Conservation (phyloP, 164 flowering plant species). For the Euptelea pleiosperma region DNA sequence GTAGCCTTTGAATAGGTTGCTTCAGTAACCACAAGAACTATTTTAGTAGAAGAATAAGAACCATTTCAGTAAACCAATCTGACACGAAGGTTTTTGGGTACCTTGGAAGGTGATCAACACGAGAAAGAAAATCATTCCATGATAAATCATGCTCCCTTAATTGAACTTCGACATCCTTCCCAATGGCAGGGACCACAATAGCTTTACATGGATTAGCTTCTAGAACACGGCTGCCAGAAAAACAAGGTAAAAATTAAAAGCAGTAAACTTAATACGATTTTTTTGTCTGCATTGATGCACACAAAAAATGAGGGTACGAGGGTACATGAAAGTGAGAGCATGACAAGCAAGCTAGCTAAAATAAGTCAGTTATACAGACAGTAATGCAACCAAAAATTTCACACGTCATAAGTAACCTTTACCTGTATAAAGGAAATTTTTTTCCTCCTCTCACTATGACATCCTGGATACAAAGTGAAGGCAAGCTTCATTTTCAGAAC, state of each 20-base stretch:
- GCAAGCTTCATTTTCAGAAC: slow-evolving; percentile 7
- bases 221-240: slow-evolving; percentile 64
- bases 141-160: slow-evolving; percentile 70
- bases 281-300: background rate
- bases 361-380: no score
- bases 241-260: slow-evolving; percentile 1
- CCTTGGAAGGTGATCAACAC: slow-evolving; percentile 48
- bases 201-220: slow-evolving; percentile 63
- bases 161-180: slow-evolving; percentile 45
- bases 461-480: slow-evolving; percentile 53
- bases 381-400: no score
- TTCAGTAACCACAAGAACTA: no score
- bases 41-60: background rate
- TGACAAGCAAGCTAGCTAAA: no score
- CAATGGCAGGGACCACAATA: slow-evolving; percentile 72
- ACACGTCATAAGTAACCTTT: slow-evolving; percentile 12
- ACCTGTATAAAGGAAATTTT: slow-evolving; percentile 87
- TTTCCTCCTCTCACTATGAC: slow-evolving; percentile 83
- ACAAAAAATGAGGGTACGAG: background rate
- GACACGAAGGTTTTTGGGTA: slow-evolving; percentile 16
- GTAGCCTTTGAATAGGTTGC: no score
- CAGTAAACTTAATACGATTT: no score
- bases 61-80: background rate
- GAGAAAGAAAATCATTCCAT: slow-evolving; percentile 71
- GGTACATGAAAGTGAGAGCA: no score